Base-by-base conservation (phyloP, 129 eudicot species). In the Pseudognaphalium luteoalbum region DNA sequence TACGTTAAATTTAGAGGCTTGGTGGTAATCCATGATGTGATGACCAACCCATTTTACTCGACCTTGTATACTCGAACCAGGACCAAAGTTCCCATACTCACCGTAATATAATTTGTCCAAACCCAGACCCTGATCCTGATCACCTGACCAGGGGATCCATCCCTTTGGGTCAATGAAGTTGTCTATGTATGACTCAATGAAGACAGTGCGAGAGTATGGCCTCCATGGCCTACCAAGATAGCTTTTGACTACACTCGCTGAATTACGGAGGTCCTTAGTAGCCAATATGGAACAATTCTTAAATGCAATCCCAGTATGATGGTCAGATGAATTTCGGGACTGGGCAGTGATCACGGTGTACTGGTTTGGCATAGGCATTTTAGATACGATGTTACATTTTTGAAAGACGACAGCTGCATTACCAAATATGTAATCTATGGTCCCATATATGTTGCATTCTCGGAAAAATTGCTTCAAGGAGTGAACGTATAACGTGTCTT, bases 21-120 rank as follows among this genome's bases (percentile, higher is more conserved):
- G 92, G 6, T 93, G 33, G 71, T 88, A 85, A 56, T 84, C 97
- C 97, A 93, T 93, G 7, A 87, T 70, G 54, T 88, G 92, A 73
- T 83, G 80, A 34, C 97, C 97, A 1, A 81, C 7, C 61, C 61
- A 56, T 56, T 8, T 56, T 4, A 56, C 61, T 19, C 28, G 28
- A 5, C 61, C 61, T 5, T 56, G 21, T 56, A 56, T 6, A 5
- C 20, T 56, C 9, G 61, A 56, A 56, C 61, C 61, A 56, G 61
- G 61, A 17, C 61, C 61, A 56, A 56, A 16, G 61, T 56, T 56
- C 25, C 10, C 61, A 56, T 56, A 56, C 60, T 54, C 22, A 17
- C 61, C 61, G n/a, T n/a, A 56, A 56, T 56, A 56, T 19, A 56
- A 56, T 10, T 56, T 17, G 22, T 56, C 61, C 61, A 56, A 56